Evolutionary conservation across 1,284 basidiomycete species (phyloP).

Genomic region (Puccinia horiana): DNA sequence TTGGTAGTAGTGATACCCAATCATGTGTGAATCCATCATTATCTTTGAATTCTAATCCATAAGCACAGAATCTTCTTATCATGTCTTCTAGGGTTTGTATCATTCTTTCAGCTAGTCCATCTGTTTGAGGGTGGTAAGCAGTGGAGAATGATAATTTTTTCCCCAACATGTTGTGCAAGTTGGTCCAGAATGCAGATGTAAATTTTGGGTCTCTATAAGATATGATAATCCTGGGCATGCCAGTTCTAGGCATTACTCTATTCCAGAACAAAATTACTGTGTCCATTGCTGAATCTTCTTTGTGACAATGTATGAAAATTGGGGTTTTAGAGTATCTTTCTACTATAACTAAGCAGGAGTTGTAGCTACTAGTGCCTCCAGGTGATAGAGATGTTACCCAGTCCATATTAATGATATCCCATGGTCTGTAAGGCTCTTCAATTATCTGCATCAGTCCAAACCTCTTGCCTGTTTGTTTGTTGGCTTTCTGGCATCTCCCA

Average conservation of each 20-base stretch:
- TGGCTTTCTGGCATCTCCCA: conserved; percentile 11
- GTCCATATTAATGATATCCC: no score
- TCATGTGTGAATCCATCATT: not conserved
- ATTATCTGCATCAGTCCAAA: no score
- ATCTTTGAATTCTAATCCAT: not conserved
- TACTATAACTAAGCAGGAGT: conserved; percentile 15
- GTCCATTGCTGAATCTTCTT: conserved; percentile 24
- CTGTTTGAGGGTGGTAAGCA: conserved; percentile 26
- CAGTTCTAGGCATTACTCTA: conserved; percentile 6
- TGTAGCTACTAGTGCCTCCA: not conserved
- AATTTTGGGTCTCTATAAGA: conserved; percentile 30
- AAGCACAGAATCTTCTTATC: conserved; percentile 12
- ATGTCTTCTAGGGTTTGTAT: conserved; percentile 10
- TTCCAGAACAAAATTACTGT: conserved; percentile 17
- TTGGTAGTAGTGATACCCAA: not conserved
- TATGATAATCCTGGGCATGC: conserved; percentile 24
- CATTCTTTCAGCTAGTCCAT: conserved; percentile 16
- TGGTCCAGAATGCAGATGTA: no score
- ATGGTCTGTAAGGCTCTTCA: no score
- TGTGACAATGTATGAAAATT: conserved; percentile 5
- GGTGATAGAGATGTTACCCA: not conserved
- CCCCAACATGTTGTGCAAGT: not conserved
- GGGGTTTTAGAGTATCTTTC: conserved; percentile 10
- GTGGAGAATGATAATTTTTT: conserved; percentile 10
- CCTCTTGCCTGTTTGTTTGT: not conserved